Base-by-base conservation (phyloP, 371 early-diverging fungal species). In the Mucor indicus region DNA sequence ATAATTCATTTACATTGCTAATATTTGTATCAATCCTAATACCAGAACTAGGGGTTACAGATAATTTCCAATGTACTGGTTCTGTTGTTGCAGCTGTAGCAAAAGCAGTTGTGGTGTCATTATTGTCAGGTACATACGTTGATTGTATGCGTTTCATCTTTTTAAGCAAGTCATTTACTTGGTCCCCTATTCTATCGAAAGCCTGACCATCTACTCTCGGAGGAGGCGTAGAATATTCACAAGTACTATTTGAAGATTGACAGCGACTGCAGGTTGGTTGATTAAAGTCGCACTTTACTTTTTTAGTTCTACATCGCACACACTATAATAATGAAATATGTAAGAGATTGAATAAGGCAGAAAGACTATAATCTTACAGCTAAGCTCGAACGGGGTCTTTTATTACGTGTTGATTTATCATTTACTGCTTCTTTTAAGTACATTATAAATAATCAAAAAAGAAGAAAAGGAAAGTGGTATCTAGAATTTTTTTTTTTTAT, bases 281-380 rank as follows among this genome's bases (percentile, higher is more conserved):
- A 4, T 71, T 70, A 45, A 68, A 68, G 39, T 78, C 75, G 47
- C 79, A 78, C 39, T 78, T 78, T 44, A 78, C 75, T 52, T 78
- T 78, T 38, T 78, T 78, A 57, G 75, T 78, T 42, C 75, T 62
- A 58, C 79, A 78, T 9, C 69, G 64, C 46, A 64, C 61, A 38
- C 69, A 68, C 69, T 68, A 21, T 21, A 48, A 23, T 37, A 15
- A 39, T 12, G 17, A 29, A 33, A 35, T 20, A 16, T 11, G 16
- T 27, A 7, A 27, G 29, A 27, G 5, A 27, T 7, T 7, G 11
- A 27, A 27, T 7, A 27, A 27, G 5, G 11, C 29, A 11, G 29
- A 27, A 11, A 7, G 11, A 27, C 5, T 7, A 7, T 7, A 7
- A 27, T 27, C 29, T 27, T 27, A 27, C 29, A 7, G 29, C 29